phyloP scores from a whole-genome alignment of 805 yeast genomes.

The Candida endomychidarum region DNA sequence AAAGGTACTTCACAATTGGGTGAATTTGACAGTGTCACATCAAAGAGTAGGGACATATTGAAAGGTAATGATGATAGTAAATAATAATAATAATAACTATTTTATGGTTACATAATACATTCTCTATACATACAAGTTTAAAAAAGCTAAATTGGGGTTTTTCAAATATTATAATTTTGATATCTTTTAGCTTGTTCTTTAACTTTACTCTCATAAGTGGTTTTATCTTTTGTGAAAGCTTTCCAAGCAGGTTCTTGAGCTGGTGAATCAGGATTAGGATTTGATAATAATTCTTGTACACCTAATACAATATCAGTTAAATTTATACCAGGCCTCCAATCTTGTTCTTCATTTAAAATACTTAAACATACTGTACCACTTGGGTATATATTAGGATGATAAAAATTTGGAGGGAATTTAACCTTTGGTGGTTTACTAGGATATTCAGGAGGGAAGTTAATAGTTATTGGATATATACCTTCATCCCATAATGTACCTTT shows the following conservation, averaged over 20 bases:
- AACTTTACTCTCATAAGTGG: conserved; percentile 72
- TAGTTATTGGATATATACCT: conserved; percentile 83
- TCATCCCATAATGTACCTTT: conserved; percentile 83
- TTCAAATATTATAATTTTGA: conserved; percentile 32
- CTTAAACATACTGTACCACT: conserved; percentile 95
- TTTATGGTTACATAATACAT: too few species aligned
- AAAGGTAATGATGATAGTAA: conserved; percentile 29
- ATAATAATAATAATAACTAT: too few species aligned
- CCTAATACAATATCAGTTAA: conserved; percentile 87
- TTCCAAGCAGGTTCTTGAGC: conserved; percentile 98
- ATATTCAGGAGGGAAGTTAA: conserved; percentile 84
- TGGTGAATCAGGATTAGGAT: conserved; percentile 93
- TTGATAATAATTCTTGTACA: conserved; percentile 83
- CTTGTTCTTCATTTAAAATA: conserved; percentile 91
- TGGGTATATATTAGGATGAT: conserved; percentile 97
- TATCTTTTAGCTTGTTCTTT: conserved; percentile 77
- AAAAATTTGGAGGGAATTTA: conserved; percentile 82
- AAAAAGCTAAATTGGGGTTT: conserved; percentile 18
- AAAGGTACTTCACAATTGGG: conserved; percentile 79
- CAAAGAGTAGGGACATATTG: conserved; percentile 52
- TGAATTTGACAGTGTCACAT: conserved; percentile 39
- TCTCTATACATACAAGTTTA: conserved; percentile 4
- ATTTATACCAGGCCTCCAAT: conserved; percentile 97
- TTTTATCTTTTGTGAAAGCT: conserved; percentile 69
- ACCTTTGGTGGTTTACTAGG: conserved; percentile 98